Evolutionary conservation across 352 stramenopile species (phyloP), one percentile per base, ranked within the genome.

Genomic region (Globisporangium spiculum): DNA sequence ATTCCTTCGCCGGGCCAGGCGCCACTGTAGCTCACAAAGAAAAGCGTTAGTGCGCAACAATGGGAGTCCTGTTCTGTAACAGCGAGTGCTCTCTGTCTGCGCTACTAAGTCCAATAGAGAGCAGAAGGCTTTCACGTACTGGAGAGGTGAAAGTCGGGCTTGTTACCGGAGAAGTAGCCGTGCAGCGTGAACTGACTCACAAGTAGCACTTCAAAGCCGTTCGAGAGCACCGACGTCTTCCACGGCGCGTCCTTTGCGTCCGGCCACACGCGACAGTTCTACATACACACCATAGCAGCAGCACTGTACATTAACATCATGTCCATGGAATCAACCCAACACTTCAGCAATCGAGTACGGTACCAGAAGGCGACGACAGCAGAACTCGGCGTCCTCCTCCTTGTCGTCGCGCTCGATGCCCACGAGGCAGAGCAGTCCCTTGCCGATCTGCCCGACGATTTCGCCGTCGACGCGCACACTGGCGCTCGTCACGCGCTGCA

Each of bases 181-280:
- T 93, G 79, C 50, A 96, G 76, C 52, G 88, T 96, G 73, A 96
- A 96, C 70, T 96, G 88, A 68, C 87, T 95, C 63, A 96, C 86
- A n/a, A 96, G 68, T 48, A 96, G 69, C 72, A 96, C 81, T n/a
- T 94, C 80, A 57, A 79, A 85, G 58, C 78, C 83, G 38, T 89
- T 90, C 38, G 57, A 78, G 48, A 78, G 81, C 58, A 92, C 69
- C 4, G 86, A 94, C 22, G 67, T 80, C 64, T 89, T 91, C 88
- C 88, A 96, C 24, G 74, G 36, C 3, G 68, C 68, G 3, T 72
- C 77, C 20, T 81, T 79, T 9, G 80, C 78, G 14, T 92, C 84
- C 7, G 88, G 86, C 88, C 88, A 96, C 67, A 94, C 50, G 22
- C 87, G 79, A 62, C 83, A 84, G 59, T 95, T 94, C 88, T 96